Evolutionary conservation across 2,329 filamentous ascomycete genomes (phyloP), one percentile per base, ranked within the genome.

Genomic region (Dactylellina leptospora): DNA sequence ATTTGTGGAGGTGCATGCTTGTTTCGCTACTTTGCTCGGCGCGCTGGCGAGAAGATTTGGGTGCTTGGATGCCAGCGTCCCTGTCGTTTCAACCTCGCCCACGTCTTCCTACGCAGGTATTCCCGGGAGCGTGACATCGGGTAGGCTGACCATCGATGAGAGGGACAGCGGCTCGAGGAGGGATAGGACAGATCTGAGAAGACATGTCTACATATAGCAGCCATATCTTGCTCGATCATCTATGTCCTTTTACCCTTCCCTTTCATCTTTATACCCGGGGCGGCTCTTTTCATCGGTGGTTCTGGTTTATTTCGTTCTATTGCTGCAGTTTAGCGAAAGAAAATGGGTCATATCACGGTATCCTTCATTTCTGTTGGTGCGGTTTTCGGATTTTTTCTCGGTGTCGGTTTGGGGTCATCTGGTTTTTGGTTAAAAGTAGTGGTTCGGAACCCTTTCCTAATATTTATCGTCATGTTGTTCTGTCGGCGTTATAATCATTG

Each of bases 1-100:
- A 76, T 90, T 90, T 75, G 85, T 89, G 62, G 85, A 88, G 80
- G 79, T 90, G 71, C 87, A 90, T 78, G 81, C 83, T 38, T 83
- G 83, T 74, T 90, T 90, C 76, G 87, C 89, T 23, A 83, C 84
- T 76, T 80, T 90, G 40, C 80, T 89, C 56, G 81, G 74, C 23
- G 74, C 70, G 28, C 69, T 77, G 30, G 74, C 75, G 38, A 76
- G 74, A 48, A 72, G 75, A 38, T 77, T 76, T 53, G 76, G 76
- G 16, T 76, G 68, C 25, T 50, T 72, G 68, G 68, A 72, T 72
- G 68, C 68, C 27, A 72, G 68, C 22, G 23, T 50, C 9, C 68
- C 68, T 1, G 36, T 72, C n/a, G 53, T 72, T 22, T 54, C 68
- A 8, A 13, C 58, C 6, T 54, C 59, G 16, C 51, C 51, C 16